Percentiles rank a stretch among this genome's conserved stretches.
Conservation (phyloP, 495 filamentous ascomycete genomes). For the Evernia prunastri region DNA sequence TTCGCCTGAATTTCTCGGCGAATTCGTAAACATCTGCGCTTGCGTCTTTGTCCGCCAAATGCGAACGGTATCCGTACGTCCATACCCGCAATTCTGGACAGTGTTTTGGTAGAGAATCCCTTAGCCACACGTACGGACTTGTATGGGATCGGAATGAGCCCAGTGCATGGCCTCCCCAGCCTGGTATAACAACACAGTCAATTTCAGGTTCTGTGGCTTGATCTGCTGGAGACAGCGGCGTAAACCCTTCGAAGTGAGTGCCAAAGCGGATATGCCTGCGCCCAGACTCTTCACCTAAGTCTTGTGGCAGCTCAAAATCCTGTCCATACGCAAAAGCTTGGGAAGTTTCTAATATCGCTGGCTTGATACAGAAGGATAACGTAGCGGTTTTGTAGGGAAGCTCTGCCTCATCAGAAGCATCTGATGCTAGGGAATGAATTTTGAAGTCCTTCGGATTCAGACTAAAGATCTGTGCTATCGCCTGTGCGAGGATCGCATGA, state of each 20-base stretch:
- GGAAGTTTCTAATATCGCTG: background rate
- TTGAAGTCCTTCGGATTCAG: background rate
- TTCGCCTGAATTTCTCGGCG: conserved; percentile 21
- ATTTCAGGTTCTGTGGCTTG: background rate
- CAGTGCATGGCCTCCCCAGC: conserved; percentile 28
- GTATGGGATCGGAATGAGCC: conserved; percentile 25
- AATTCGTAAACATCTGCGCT: conserved; percentile 21
- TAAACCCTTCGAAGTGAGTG: conserved; percentile 17
- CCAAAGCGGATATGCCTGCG: background rate
- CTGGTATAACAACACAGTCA: conserved; percentile 27
- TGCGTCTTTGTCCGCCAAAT: conserved; percentile 11
- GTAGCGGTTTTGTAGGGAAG: conserved; percentile 1
- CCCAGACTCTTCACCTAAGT: background rate
- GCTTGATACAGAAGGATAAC: background rate
- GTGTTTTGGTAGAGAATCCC: conserved; percentile 22
- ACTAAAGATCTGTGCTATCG: background rate
- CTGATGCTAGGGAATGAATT: conserved; percentile 1
- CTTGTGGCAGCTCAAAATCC: background rate
- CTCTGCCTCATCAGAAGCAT: background rate
- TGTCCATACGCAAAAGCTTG: background rate
- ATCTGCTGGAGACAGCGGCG: conserved; percentile 1
- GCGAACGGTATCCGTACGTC: conserved; percentile 26
- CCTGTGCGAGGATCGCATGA: background rate
- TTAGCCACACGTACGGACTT: conserved; percentile 24
- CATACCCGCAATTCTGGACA: conserved; percentile 19